Percentiles rank a stretch among this genome's conserved stretches.
Conservation (phyloP, 805 yeast species). For the Cyberlindnera maclurae region DNA sequence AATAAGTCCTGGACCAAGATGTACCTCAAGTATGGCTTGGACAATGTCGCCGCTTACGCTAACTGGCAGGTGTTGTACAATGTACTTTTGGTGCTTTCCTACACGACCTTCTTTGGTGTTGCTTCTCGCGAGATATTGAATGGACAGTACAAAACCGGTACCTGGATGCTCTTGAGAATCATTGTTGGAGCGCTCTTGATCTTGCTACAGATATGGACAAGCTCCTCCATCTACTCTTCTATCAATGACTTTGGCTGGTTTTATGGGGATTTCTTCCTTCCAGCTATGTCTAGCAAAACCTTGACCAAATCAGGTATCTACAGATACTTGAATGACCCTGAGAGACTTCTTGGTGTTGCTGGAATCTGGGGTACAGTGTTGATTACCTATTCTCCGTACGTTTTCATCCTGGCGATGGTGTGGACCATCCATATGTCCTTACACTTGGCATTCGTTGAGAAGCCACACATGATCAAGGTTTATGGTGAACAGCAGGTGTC, state of each 20-base stretch:
- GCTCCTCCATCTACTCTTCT: conserved; percentile 57
- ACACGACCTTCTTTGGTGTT: conserved; percentile 41
- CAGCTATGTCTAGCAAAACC: conserved; percentile 40
- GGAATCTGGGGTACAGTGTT: conserved; percentile 71
- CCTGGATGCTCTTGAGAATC: conserved; percentile 43
- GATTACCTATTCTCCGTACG: conserved; percentile 46
- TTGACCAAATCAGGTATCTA: conserved; percentile 76
- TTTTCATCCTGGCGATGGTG: conserved; percentile 45
- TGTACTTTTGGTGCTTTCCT: conserved; percentile 43
- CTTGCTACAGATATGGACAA: conserved; percentile 60
- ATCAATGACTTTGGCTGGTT: conserved; percentile 88
- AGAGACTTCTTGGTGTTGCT: conserved; percentile 67
- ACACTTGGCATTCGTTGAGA: conserved; percentile 68
- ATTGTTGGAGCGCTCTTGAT: conserved; percentile 53
- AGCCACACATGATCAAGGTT: conserved; percentile 67
- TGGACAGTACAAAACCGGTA: conserved; percentile 24
- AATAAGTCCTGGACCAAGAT: conserved; percentile 57
- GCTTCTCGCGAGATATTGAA: conserved; percentile 27
- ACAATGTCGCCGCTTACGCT: conserved; percentile 57
- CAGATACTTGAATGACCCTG: conserved; percentile 77
- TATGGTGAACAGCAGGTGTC: conserved; percentile 60
- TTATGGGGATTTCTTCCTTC: conserved; percentile 76
- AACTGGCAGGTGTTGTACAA: conserved; percentile 70
- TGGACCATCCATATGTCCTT: conserved; percentile 64
- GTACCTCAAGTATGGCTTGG: conserved; percentile 56